Evolutionary conservation across 176 grass and related monocot genomes (phyloP).

Genomic region (Typha latifolia): DNA sequence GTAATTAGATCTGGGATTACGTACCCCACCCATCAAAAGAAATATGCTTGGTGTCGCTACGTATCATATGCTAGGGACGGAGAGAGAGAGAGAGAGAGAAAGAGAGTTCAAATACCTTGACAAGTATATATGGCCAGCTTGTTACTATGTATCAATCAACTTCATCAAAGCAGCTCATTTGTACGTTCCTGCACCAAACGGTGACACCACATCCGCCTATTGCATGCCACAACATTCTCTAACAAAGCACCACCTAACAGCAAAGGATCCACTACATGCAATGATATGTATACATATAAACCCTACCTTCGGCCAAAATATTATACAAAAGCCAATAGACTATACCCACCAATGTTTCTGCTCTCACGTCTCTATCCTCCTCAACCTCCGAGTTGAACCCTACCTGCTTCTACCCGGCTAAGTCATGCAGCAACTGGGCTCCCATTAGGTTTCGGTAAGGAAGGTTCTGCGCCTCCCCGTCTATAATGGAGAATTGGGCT

Average conservation of each 20-base stretch:
- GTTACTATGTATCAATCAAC: not conserved
- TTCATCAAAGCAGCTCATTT: not conserved
- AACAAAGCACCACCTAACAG: not conserved
- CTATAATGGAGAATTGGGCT: constrained; percentile 25
- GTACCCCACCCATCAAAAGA: too few species aligned
- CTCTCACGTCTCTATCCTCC: not conserved
- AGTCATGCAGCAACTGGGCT: constrained; percentile 45
- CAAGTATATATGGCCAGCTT: not conserved
- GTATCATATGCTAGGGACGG: too few species aligned
- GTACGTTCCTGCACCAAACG: not conserved
- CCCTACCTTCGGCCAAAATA: too few species aligned
- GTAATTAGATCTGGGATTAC: too few species aligned
- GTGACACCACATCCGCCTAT: not conserved
- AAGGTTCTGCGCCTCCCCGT: constrained; percentile 28
- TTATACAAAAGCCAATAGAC: too few species aligned
- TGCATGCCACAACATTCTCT: constrained; percentile 2
- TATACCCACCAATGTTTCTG: not conserved
- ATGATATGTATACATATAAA: not conserved
- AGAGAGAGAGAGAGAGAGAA: too few species aligned
- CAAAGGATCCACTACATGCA: not conserved
- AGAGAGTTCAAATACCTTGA: too few species aligned
- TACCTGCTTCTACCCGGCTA: constrained; percentile 30
- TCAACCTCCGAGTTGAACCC: not conserved
- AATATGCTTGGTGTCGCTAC: too few species aligned
- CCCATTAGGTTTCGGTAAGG: constrained; percentile 30